These are phyloP conservation scores for Monilinia fructigena DNA, from an alignment of 2,329 filamentous ascomycete genomes.

Conservation along the genomic window DNA sequence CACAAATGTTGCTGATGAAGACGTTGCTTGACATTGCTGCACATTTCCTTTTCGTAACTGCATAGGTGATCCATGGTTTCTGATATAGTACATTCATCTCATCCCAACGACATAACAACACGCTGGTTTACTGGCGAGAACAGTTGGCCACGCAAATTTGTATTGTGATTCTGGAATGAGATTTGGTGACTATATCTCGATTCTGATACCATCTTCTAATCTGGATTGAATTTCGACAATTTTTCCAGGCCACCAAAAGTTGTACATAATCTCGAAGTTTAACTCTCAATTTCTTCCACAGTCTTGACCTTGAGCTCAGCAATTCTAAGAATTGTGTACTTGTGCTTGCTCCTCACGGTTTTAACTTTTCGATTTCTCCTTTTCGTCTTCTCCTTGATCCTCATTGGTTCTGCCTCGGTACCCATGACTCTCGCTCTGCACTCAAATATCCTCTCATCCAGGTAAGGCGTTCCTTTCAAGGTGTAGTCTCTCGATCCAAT, in stretches of 20 bases:
- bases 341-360: conserved; percentile 84
- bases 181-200: background rate
- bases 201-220: background rate
- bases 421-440: conserved; percentile 84
- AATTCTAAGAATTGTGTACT: conserved; percentile 81
- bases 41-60: background rate
- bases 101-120: conserved; percentile 5
- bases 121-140: background rate
- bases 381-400: conserved; percentile 79
- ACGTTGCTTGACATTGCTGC: background rate
- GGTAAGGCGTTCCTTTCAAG: conserved; percentile 74
- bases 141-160: conserved; percentile 1
- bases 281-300: conserved; percentile 44
- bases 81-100: conserved; percentile 21
- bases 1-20: background rate
- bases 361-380: conserved; percentile 70
- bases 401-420: conserved; percentile 75
- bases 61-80: background rate
- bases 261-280: background rate
- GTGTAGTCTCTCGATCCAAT: conserved; percentile 90
- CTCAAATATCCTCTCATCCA: conserved; percentile 81
- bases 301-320: conserved; percentile 64
- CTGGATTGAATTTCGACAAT: background rate
- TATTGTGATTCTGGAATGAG: background rate
- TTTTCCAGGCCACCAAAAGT: background rate